Evolutionary conservation across 306 rosid species (phyloP), one percentile per base, ranked within the genome.

Genomic region (Rosa multiflora): DNA sequence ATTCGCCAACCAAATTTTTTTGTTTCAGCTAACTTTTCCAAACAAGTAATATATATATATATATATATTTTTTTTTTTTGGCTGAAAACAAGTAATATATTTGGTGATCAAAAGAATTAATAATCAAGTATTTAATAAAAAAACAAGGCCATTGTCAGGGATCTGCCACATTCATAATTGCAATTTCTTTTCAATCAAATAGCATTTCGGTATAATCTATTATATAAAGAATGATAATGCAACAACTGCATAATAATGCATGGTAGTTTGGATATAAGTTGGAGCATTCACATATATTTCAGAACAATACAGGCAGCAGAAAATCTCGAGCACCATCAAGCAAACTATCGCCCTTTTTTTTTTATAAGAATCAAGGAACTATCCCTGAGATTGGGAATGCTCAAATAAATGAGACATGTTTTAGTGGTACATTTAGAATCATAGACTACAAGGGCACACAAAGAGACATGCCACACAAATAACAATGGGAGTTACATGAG

Each of bases 401-500:
- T 74, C 39, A 72, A 58, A 76, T 70, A 77, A 51, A 51, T 62
- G 70, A 52, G 73, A 78, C 18, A 43, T 35, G 79, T 83, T 87
- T 44, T 78, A 17, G 87, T 72, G 82, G 78, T 76, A 74, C 82
- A 44, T 42, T 81, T 58, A 64, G 59, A 63, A 79, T 74, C 75
- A 68, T 72, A 82, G 26, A 37, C 68, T 67, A 86, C 51, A 48
- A 62, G 53, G 46, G 70, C 80, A 84, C 85, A 76, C 86, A 82
- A 74, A 79, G 78, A 17, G 67, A 26, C 23, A 23, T 74, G 14
- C 52, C 78, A 69, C 78, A 48, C 64, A 77, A 82, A 20, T 67
- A 72, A 56, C 63, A 84, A 69, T 49, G 73, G 70, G 55, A 66
- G 76, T 91, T 84, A 91, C 63, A 68, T 76, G 82, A 84, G 88